phyloP scores from a whole-genome alignment of 2,329 filamentous ascomycete genomes.

The Alternaria burnsii region DNA sequence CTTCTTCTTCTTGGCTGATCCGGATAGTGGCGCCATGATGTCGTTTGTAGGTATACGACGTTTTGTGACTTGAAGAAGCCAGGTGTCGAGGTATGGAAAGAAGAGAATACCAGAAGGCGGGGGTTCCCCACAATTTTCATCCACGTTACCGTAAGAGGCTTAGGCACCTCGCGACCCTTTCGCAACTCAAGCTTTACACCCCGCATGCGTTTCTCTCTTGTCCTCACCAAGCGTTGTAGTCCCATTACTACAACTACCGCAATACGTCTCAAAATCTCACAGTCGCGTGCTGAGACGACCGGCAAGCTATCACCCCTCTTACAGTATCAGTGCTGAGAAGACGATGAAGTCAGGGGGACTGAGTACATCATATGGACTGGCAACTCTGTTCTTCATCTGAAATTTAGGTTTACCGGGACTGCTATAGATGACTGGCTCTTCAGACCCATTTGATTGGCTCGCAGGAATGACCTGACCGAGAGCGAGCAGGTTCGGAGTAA shows the following conservation, averaged over 20 bases:
- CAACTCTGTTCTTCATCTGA: background rate
- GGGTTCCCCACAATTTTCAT: background rate
- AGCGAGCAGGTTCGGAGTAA: background rate
- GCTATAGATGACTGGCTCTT: background rate
- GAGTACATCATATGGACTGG: background rate
- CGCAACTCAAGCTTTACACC: background rate
- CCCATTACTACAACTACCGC: background rate
- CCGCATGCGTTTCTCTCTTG: background rate
- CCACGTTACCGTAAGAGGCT: background rate
- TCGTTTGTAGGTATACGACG: background rate
- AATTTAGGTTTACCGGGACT: background rate
- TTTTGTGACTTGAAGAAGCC: background rate
- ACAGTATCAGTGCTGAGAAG: background rate
- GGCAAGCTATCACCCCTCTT: no score
- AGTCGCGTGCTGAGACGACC: background rate
- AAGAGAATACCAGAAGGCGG: slow-evolving; percentile 2
- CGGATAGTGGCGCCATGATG: background rate
- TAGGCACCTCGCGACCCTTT: background rate
- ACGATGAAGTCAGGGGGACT: background rate
- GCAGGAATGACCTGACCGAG: background rate
- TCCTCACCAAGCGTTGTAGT: background rate
- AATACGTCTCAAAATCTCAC: background rate
- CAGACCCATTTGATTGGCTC: background rate
- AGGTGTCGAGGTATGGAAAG: background rate
- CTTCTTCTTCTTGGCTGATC: slow-evolving; percentile 3